Conservation (phyloP, 768 basidiomycete species). For the Amanita jacksonii region DNA sequence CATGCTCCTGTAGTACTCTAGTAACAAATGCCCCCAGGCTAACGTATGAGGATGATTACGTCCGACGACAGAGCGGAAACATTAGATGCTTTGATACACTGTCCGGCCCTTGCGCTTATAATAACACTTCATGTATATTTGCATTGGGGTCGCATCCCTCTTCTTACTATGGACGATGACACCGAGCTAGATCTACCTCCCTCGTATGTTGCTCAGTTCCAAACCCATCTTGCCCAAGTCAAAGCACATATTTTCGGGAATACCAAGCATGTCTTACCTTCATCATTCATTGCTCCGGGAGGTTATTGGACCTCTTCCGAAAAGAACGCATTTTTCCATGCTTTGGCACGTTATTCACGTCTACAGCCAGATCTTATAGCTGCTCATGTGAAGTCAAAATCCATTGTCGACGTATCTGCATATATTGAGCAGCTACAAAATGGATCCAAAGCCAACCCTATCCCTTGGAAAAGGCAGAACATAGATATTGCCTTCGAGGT, state of each 20-base stretch:
- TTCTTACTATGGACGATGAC: background rate
- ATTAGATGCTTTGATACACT: too few species aligned
- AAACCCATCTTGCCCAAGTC: conserved; percentile 24
- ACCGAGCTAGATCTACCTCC: conserved; percentile 2
- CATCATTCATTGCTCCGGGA: conserved; percentile 28
- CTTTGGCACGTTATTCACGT: conserved; percentile 54
- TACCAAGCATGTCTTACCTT: conserved; percentile 16
- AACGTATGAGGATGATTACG: conserved; percentile 27
- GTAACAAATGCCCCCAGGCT: conserved; percentile 26
- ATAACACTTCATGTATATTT: too few species aligned
- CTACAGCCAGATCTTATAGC: conserved; percentile 74
- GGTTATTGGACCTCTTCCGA: conserved; percentile 61
- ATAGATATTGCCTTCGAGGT: conserved; percentile 23
- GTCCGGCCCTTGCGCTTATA: too few species aligned
- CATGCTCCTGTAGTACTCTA: too few species aligned
- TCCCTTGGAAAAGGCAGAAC: conserved; percentile 8
- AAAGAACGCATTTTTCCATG: conserved; percentile 64
- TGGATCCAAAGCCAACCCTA: conserved; percentile 15
- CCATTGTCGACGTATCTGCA: conserved; percentile 52
- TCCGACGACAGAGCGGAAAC: conserved; percentile 29
- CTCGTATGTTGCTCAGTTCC: conserved; percentile 18
- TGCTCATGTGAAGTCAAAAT: conserved; percentile 54
- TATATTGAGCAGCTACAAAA: conserved; percentile 51
- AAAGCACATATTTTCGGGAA: conserved; percentile 28
- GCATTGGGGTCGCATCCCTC: too few species aligned